Percentiles rank a stretch among this genome's conserved stretches.
These are phyloP conservation scores for Fusarium praegraminearum DNA, from an alignment of 2,329 filamentous ascomycete genomes.

Conservation along the genomic window DNA sequence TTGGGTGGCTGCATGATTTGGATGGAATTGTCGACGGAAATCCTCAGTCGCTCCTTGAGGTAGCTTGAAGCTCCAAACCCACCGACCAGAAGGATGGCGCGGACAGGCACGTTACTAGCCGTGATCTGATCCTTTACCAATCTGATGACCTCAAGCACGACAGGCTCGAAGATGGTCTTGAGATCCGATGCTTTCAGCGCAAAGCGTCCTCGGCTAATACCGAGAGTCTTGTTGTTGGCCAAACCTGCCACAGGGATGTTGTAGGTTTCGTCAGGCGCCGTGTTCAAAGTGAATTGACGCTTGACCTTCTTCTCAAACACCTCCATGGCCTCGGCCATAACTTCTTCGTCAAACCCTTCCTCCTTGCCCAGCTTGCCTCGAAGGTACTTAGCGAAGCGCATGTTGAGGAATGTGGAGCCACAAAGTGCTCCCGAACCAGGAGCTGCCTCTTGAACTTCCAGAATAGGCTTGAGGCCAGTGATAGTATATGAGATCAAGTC, in stretches of 20 bases:
- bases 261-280: conserved; percentile 51
- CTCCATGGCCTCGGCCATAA: conserved; percentile 55
- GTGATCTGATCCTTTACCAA: conserved; percentile 59
- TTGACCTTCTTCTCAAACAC: conserved; percentile 58
- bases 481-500: conserved; percentile 65
- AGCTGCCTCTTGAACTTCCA: conserved; percentile 60
- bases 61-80: conserved; percentile 62
- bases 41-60: conserved; percentile 56
- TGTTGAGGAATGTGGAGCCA: conserved; percentile 60
- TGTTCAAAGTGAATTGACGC: conserved; percentile 51
- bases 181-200: conserved; percentile 55
- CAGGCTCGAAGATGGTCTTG: conserved; percentile 58
- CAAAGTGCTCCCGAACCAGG: conserved; percentile 61
- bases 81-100: conserved; percentile 59
- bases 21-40: conserved; percentile 51
- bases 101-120: conserved; percentile 53
- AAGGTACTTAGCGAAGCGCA: conserved; percentile 58
- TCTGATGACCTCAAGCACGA: conserved; percentile 58
- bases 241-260: conserved; percentile 57
- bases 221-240: conserved; percentile 54
- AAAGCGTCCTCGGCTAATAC: conserved; percentile 54
- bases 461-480: conserved; percentile 55
- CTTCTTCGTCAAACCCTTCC: conserved; percentile 56
- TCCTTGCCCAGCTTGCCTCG: conserved; percentile 55
- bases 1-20: conserved; percentile 60